Percentiles rank a stretch among this genome's conserved stretches.
Evolutionary conservation across 768 basidiomycete genomes (phyloP).

Genomic region (Phylloporus sp.): DNA sequence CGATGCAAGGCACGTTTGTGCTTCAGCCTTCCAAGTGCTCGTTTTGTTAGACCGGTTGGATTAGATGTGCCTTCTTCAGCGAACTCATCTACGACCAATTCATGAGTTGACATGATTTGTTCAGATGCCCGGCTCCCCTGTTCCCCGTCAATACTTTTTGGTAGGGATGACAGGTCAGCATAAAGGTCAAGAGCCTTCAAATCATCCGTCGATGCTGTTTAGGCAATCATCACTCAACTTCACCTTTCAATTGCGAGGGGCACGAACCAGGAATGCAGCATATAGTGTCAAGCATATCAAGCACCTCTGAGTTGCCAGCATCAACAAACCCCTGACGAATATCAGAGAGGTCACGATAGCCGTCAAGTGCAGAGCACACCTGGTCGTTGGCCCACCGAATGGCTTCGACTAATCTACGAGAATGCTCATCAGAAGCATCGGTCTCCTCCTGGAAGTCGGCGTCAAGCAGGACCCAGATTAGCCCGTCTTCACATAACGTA

Average conservation of each 20-base stretch:
- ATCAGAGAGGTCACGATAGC: background rate
- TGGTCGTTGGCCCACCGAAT: conserved; percentile 35
- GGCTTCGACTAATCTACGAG: conserved; percentile 29
- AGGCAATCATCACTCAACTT: background rate
- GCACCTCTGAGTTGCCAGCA: no score
- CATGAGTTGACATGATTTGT: conserved; percentile 10
- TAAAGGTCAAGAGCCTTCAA: conserved; percentile 60
- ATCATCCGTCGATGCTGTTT: conserved; percentile 47
- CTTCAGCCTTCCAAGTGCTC: conserved; percentile 47
- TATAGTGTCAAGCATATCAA: conserved; percentile 44
- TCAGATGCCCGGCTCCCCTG: conserved; percentile 40
- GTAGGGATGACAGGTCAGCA: conserved; percentile 49
- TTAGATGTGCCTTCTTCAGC: conserved; percentile 1
- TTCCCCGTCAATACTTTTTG: conserved; percentile 52
- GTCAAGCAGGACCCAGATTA: conserved; percentile 51
- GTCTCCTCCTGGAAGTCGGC: conserved; percentile 34
- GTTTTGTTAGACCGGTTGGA: conserved; percentile 35
- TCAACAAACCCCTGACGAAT: no score
- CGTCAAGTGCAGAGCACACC: no score
- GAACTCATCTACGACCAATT: conserved; percentile 11
- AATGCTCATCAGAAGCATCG: no score
- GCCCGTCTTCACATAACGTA: conserved; percentile 33
- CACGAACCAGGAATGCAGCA: conserved; percentile 45
- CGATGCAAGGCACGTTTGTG: conserved; percentile 45
- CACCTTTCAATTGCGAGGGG: no score